These are phyloP conservation scores for Pascua guehoae DNA, from an alignment of 1,284 basidiomycete genomes.

Conservation along the genomic window DNA sequence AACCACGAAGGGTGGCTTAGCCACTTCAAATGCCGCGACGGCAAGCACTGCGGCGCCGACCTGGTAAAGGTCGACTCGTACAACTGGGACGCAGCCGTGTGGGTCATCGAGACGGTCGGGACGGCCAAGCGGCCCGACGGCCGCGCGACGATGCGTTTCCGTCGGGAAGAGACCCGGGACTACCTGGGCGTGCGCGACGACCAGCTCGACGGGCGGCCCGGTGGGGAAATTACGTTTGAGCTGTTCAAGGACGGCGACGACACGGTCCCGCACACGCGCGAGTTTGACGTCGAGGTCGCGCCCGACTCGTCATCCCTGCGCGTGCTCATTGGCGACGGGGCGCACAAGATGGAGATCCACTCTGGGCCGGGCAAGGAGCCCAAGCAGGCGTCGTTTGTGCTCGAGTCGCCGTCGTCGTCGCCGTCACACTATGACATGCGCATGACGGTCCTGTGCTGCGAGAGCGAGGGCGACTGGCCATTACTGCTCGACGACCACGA, in stretches of 20 bases:
- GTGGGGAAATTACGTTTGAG: slow-evolving; percentile 27
- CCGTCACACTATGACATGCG: slow-evolving; percentile 35
- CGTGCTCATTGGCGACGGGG: slow-evolving; percentile 28
- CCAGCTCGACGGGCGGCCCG: slow-evolving; percentile 2
- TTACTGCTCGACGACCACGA: slow-evolving; percentile 47
- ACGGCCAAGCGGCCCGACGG: slow-evolving; percentile 13
- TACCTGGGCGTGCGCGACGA: slow-evolving; percentile 31
- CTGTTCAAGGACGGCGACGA: slow-evolving; percentile 21
- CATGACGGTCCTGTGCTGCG: slow-evolving; percentile 46
- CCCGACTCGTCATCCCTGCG: slow-evolving; percentile 34
- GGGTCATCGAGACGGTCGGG: slow-evolving; percentile 22
- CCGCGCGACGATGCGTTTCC: slow-evolving; percentile 25
- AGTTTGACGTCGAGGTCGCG: slow-evolving; percentile 40
- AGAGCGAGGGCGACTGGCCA: slow-evolving; percentile 45
- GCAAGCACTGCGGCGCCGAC: slow-evolving; percentile 32
- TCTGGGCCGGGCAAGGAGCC: slow-evolving; percentile 9
- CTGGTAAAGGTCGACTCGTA: slow-evolving; percentile 29
- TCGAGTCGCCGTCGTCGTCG: slow-evolving; percentile 8
- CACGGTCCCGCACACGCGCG: slow-evolving; percentile 10
- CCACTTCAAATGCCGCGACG: slow-evolving; percentile 45
- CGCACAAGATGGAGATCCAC: slow-evolving; percentile 25
- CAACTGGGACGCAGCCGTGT: slow-evolving; percentile 43
- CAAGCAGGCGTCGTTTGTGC: slow-evolving; percentile 16
- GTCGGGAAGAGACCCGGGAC: slow-evolving; percentile 41
- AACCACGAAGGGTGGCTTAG: slow-evolving; percentile 37